phyloP scores from a whole-genome alignment of 2,329 filamentous ascomycete species.

The Juglanconis sp. region DNA sequence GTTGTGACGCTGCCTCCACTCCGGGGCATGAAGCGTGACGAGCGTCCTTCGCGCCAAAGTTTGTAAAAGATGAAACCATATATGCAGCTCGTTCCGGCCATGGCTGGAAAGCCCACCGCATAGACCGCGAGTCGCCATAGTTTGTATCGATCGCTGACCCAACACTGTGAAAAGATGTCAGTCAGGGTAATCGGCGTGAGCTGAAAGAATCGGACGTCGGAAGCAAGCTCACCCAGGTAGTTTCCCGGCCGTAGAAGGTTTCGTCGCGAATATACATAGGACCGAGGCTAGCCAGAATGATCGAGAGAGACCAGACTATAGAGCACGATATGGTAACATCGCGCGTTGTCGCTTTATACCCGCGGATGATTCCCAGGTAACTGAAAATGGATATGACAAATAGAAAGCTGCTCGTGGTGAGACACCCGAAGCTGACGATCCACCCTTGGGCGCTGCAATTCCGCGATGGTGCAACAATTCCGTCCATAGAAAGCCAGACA shows the following conservation, averaged over 20 bases:
- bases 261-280: conserved; percentile 40
- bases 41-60: conserved; percentile 27
- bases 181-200: neutral
- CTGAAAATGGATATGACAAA: conserved; percentile 64
- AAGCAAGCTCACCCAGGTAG: conserved; percentile 7
- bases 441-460: conserved; percentile 66
- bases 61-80: conserved; percentile 40
- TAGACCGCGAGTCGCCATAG: conserved; percentile 58
- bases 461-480: conserved; percentile 49
- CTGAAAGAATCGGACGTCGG: neutral
- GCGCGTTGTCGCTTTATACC: conserved; percentile 48
- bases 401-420: conserved; percentile 66
- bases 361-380: conserved; percentile 58
- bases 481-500: conserved; percentile 53
- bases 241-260: conserved; percentile 5
- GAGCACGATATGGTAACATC: conserved; percentile 48
- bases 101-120: conserved; percentile 56
- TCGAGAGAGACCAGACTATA: conserved; percentile 56
- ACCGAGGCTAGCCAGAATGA: conserved; percentile 53
- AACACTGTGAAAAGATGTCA: conserved; percentile 31
- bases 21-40: conserved; percentile 24
- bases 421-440: conserved; percentile 63
- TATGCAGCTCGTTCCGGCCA: conserved; percentile 35
- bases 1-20: neutral
- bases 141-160: conserved; percentile 56